These are phyloP conservation scores for Penicillium frequentans DNA, from an alignment of 2,329 filamentous ascomycete species.

Conservation along the genomic window DNA sequence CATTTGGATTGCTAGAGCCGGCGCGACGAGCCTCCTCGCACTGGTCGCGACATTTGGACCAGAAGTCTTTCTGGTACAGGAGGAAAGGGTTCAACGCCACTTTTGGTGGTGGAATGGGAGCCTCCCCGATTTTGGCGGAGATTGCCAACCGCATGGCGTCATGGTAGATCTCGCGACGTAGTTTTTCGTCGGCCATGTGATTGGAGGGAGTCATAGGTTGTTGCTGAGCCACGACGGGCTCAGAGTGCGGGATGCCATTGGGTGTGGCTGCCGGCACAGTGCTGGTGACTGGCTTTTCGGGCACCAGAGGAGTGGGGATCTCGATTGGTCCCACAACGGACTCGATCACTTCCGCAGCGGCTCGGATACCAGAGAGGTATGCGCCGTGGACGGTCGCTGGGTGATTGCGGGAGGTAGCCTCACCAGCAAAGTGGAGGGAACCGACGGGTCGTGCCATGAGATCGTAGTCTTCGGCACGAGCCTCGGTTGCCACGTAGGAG, in stretches of 20 bases:
- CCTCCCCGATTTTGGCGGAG: slow-evolving; percentile 66
- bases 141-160: slow-evolving; percentile 59
- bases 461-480: slow-evolving; percentile 86
- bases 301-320: slow-evolving; percentile 72
- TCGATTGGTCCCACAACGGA: slow-evolving; percentile 77
- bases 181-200: slow-evolving; percentile 12
- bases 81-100: slow-evolving; percentile 82
- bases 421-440: slow-evolving; percentile 91
- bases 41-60: slow-evolving; percentile 61
- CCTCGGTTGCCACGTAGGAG: slow-evolving; percentile 83
- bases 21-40: slow-evolving; percentile 69
- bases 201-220: slow-evolving; percentile 2
- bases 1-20: slow-evolving; percentile 64
- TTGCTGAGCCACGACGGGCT: slow-evolving; percentile 5
- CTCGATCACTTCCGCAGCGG: slow-evolving; percentile 81
- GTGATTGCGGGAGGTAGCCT: slow-evolving; percentile 93
- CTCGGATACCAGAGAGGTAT: slow-evolving; percentile 88
- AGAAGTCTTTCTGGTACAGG: slow-evolving; percentile 78
- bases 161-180: slow-evolving; percentile 54
- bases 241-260: background rate
- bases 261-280: slow-evolving; percentile 2
- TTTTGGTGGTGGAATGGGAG: slow-evolving; percentile 70
- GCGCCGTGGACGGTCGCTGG: slow-evolving; percentile 96
- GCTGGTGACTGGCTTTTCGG: slow-evolving; percentile 47
- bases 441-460: slow-evolving; percentile 81